Evolutionary conservation across 176 grass and related monocot genomes (phyloP).

Genomic region (Carex scoparia): DNA sequence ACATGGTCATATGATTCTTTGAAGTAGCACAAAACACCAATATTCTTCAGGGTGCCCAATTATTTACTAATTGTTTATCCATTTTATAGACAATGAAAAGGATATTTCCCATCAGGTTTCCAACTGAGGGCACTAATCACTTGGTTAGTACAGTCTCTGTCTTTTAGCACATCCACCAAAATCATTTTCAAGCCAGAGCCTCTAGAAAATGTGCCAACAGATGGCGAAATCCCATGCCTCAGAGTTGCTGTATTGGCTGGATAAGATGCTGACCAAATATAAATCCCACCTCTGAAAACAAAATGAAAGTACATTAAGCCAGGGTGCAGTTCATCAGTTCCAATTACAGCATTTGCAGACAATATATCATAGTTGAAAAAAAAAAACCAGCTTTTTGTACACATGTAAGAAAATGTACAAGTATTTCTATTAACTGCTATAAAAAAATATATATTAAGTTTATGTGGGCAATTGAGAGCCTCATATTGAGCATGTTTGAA

Average conservation of each 20-base stretch:
- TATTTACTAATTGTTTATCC: neutral
- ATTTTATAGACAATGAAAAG: slow-evolving; percentile 27
- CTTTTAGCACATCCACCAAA: slow-evolving; percentile 68
- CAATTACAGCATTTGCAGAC: neutral
- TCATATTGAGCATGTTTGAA: neutral
- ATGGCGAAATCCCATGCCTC: slow-evolving; percentile 49
- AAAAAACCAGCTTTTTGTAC: neutral
- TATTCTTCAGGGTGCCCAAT: neutral
- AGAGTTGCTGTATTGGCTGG: slow-evolving; percentile 66
- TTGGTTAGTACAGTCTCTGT: slow-evolving; percentile 36
- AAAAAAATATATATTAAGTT: neutral
- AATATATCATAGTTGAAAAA: neutral
- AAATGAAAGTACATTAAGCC: neutral
- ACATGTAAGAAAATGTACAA: neutral
- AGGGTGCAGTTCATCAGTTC: neutral
- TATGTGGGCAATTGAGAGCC: neutral
- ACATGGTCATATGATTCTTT: neutral
- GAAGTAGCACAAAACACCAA: neutral
- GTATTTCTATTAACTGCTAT: neutral
- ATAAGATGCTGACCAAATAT: slow-evolving; percentile 95
- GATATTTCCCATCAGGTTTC: slow-evolving; percentile 97
- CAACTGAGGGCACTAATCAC: slow-evolving; percentile 64
- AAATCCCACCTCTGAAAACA: slow-evolving; percentile 69
- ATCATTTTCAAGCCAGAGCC: slow-evolving; percentile 63
- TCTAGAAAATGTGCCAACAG: slow-evolving; percentile 57